phyloP scores from a whole-genome alignment of 805 yeast species.

The Zygoascus biomembranicola region DNA sequence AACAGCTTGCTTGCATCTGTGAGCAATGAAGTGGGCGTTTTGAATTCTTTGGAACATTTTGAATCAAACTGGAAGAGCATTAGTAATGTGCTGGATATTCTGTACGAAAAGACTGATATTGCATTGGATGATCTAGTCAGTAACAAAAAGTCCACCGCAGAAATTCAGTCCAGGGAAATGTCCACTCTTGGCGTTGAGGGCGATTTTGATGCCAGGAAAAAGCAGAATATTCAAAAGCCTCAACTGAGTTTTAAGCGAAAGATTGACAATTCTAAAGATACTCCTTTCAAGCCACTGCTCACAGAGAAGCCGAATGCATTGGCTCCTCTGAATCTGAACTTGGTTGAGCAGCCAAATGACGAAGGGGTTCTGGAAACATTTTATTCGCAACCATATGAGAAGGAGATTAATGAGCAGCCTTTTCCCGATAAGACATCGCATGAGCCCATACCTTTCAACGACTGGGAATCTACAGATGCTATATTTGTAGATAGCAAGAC shows the following conservation, averaged over 20 bases:
- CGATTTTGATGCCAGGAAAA: slow-evolving; percentile 6
- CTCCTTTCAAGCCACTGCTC: slow-evolving; percentile 73
- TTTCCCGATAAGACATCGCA: slow-evolving; percentile 48
- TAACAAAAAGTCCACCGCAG: slow-evolving; percentile 13
- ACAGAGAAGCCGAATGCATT: slow-evolving; percentile 65
- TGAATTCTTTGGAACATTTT: slow-evolving; percentile 38
- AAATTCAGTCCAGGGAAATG: background rate
- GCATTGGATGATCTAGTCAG: slow-evolving; percentile 42
- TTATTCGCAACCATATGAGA: slow-evolving; percentile 71
- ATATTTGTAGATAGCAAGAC: slow-evolving; percentile 63
- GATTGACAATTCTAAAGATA: slow-evolving; percentile 58
- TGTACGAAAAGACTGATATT: slow-evolving; percentile 71
- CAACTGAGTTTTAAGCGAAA: slow-evolving; percentile 50
- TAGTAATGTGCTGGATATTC: slow-evolving; percentile 53
- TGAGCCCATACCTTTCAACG: slow-evolving; percentile 45
- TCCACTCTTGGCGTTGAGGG: background rate
- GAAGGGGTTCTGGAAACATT: slow-evolving; percentile 32
- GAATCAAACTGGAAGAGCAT: slow-evolving; percentile 53
- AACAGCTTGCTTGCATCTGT: slow-evolving; percentile 21
- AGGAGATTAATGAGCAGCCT: slow-evolving; percentile 61
- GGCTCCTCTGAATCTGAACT: slow-evolving; percentile 45
- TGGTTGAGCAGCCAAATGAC: slow-evolving; percentile 20
- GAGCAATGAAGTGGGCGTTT: slow-evolving; percentile 21
- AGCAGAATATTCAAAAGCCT: slow-evolving; percentile 47
- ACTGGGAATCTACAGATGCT: slow-evolving; percentile 51